Conservation (phyloP, 371 early-diverging fungal genomes). For the Basidiobolus heterosporus region DNA sequence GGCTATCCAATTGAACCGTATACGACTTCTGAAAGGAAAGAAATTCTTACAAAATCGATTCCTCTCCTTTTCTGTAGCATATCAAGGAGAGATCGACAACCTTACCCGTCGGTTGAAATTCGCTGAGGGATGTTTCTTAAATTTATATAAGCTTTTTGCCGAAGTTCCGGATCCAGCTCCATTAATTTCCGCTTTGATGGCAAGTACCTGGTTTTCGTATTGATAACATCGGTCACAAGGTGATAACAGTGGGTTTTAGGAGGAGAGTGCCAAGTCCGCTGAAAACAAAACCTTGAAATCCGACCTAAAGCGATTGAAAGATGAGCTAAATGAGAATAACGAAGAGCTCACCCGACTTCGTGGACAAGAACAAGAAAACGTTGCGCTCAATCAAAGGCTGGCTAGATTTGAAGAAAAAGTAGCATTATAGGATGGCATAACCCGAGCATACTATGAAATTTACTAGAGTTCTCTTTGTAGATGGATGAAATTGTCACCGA, state of each 20-base stretch:
- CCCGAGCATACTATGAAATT: constrained; percentile 4
- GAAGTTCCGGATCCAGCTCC: constrained; percentile 79
- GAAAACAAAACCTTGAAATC: neutral
- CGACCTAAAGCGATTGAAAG: neutral
- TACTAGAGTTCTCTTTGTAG: too few species aligned
- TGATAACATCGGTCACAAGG: constrained; percentile 16
- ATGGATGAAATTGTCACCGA: constrained; percentile 12
- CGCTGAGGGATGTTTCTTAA: constrained; percentile 67
- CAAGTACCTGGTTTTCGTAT: constrained; percentile 9
- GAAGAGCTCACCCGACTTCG: neutral
- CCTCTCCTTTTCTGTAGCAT: constrained; percentile 20
- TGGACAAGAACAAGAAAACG: neutral
- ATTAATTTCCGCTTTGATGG: too few species aligned
- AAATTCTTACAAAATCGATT: too few species aligned
- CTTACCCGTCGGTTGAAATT: constrained; percentile 69
- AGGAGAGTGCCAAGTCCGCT: neutral
- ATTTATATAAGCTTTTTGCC: constrained; percentile 57
- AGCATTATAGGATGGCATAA: constrained; percentile 12
- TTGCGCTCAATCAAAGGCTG: neutral
- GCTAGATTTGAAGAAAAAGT: constrained; percentile 33
- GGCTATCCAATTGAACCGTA: too few species aligned
- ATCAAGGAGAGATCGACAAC: constrained; percentile 79
- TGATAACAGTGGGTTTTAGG: constrained; percentile 8
- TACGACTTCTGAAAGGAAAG: too few species aligned
- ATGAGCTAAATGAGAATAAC: neutral